Evolutionary conservation across 1,284 basidiomycete genomes (phyloP).

Genomic region (Ganoderma leucocontextum): DNA sequence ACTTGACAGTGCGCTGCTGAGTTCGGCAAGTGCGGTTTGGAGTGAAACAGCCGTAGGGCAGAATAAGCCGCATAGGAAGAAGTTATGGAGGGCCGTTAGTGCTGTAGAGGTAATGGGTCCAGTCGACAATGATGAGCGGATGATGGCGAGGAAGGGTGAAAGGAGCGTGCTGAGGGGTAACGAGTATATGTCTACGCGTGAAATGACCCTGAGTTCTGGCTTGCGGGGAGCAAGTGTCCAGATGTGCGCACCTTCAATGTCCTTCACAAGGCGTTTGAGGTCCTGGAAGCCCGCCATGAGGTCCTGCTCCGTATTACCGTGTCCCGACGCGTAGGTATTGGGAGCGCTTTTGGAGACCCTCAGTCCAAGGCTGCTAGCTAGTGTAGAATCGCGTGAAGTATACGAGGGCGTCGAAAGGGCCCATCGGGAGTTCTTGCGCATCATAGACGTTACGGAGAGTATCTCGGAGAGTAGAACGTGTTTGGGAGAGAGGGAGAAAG

Average conservation of each 20-base stretch:
- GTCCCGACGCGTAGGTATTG: slow-evolving; percentile 48
- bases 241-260: slow-evolving; percentile 69
- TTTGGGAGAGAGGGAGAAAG: slow-evolving; percentile 58
- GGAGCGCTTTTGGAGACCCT: slow-evolving; percentile 60
- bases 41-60: slow-evolving; percentile 58
- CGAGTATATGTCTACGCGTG: slow-evolving; percentile 60
- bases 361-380: slow-evolving; percentile 79
- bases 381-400: slow-evolving; percentile 64
- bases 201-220: background rate
- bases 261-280: slow-evolving; percentile 80
- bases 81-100: slow-evolving; percentile 86
- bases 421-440: slow-evolving; percentile 98
- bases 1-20: slow-evolving; percentile 91
- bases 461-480: slow-evolving; percentile 92
- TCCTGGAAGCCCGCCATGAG: slow-evolving; percentile 92
- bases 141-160: slow-evolving; percentile 92
- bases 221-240: background rate
- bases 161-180: slow-evolving; percentile 70
- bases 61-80: slow-evolving; percentile 85
- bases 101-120: slow-evolving; percentile 94
- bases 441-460: slow-evolving; percentile 91
- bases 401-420: slow-evolving; percentile 73
- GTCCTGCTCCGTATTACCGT: slow-evolving; percentile 72
- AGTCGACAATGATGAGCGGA: slow-evolving; percentile 92
- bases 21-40: slow-evolving; percentile 77